Conservation (phyloP, 2,329 filamentous ascomycete species). For the Lachnellula occidentalis region DNA sequence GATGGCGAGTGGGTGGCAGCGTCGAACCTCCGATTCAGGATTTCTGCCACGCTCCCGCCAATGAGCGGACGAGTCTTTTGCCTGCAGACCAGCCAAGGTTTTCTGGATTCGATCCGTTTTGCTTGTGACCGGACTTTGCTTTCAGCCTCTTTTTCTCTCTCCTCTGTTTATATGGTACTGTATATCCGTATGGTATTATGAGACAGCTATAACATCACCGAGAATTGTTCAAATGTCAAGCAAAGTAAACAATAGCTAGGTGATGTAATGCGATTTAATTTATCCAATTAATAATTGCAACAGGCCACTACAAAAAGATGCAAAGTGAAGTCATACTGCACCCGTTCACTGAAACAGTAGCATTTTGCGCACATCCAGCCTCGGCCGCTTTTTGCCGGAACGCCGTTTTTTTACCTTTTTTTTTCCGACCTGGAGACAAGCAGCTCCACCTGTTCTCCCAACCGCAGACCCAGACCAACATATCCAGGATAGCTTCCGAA, state of each 20-base stretch:
- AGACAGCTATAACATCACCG: too few relatives aligned
- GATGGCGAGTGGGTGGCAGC: too few relatives aligned
- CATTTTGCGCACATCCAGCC: conserved; percentile 2
- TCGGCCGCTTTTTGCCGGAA: conserved; percentile 2
- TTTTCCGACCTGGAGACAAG: conserved; percentile 10
- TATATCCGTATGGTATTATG: too few relatives aligned
- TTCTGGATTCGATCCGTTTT: background rate
- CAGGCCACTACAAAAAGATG: too few relatives aligned
- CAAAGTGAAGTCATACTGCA: background rate
- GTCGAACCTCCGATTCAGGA: background rate
- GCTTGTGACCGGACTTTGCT: too few relatives aligned
- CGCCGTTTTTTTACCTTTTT: background rate
- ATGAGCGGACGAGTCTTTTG: background rate
- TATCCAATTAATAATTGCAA: too few relatives aligned
- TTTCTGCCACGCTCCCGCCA: background rate
- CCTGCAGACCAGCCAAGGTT: conserved; percentile 5
- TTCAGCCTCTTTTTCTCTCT: background rate
- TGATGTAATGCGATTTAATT: too few relatives aligned
- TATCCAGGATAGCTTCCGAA: background rate
- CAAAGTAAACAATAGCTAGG: too few relatives aligned
- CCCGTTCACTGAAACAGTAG: background rate
- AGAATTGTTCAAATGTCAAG: too few relatives aligned
- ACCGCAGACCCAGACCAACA: background rate
- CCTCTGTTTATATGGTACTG: too few relatives aligned
- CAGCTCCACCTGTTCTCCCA: background rate